Evolutionary conservation across 129 eudicot genomes (phyloP), one percentile per base, ranked within the genome.

Genomic region (Escallonia rubra): DNA sequence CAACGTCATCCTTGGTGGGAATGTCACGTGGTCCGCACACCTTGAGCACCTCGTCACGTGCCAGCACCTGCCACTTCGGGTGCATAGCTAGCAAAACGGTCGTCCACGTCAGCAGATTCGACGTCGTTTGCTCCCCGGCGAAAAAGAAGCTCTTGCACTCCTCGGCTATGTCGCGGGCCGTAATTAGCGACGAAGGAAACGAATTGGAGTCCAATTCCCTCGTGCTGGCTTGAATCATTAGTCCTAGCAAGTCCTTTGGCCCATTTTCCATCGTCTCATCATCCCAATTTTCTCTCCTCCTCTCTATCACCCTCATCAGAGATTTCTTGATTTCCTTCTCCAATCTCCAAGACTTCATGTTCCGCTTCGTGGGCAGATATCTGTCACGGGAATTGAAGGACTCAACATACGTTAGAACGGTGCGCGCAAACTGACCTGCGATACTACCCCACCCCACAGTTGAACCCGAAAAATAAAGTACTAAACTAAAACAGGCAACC

Each of bases 51-150:
- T 92, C 96, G 46, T 92, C 96, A 76, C 98, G 96, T 83, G 98
- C 98, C 39, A 66, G 81, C 41, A 65, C 84, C 77, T 92, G 98
- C 98, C 96, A 92, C n/a, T 78, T 70, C 42, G 96, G 96, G 69
- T 92, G 96, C 95, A 92, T 92, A 40, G 98, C 98, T 43, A 92
- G 87, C 66, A 92, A 69, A 7, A 92, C 87, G 51, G 91, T 81
- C 14, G 96, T 86, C 98, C 98, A 92, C 67, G 98, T 92, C 79
- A 92, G 86, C 87, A 88, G 58, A 72, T 92, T 92, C 47, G 98
- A 73, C 57, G 98, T 92, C 43, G 98, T 92, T 6, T 92, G 96
- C 66, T 86, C 86, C 44, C 98, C 98, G 61, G 96, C 98, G 43
- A 88, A 84, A 87, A 86, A 92, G 69, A 92, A 83, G 49, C 84